Conservation (phyloP, 202 grass and related monocot genomes). For the Panicum virgatum region DNA sequence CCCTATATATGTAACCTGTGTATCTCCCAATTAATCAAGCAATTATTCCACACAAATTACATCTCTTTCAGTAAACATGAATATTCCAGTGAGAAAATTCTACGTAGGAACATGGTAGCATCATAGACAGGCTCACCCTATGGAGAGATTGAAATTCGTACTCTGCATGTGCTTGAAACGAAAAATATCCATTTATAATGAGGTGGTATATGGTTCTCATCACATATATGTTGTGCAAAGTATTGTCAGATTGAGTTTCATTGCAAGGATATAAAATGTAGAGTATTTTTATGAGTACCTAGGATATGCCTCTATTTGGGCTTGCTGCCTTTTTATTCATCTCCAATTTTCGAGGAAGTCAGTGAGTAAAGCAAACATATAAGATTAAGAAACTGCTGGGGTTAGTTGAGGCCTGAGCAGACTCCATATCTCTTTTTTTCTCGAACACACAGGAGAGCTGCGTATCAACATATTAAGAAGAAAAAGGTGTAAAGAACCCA, state of each 20-base stretch:
- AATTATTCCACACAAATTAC: too few species aligned
- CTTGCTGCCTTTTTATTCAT: neutral
- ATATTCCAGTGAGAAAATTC: constrained; percentile 2
- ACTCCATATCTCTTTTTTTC: too few species aligned
- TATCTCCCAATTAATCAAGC: too few species aligned
- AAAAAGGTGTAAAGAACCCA: too few species aligned
- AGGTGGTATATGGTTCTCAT: constrained; percentile 14
- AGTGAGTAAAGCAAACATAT: neutral
- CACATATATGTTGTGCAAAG: neutral
- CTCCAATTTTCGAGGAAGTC: neutral
- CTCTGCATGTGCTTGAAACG: neutral
- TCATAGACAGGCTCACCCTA: constrained; percentile 15
- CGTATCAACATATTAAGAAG: too few species aligned
- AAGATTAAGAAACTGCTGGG: neutral
- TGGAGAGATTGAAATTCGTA: constrained; percentile 1
- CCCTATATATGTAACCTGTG: too few species aligned
- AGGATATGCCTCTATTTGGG: neutral
- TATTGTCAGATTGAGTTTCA: neutral
- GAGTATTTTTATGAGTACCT: neutral
- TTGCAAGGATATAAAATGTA: neutral
- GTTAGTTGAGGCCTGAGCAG: neutral
- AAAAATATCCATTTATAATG: neutral
- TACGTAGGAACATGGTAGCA: constrained; percentile 3
- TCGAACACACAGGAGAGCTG: too few species aligned
- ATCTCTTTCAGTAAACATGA: too few species aligned